These are phyloP conservation scores for Fistulinella staudtii DNA, from an alignment of 1,284 basidiomycete genomes.

Conservation along the genomic window DNA sequence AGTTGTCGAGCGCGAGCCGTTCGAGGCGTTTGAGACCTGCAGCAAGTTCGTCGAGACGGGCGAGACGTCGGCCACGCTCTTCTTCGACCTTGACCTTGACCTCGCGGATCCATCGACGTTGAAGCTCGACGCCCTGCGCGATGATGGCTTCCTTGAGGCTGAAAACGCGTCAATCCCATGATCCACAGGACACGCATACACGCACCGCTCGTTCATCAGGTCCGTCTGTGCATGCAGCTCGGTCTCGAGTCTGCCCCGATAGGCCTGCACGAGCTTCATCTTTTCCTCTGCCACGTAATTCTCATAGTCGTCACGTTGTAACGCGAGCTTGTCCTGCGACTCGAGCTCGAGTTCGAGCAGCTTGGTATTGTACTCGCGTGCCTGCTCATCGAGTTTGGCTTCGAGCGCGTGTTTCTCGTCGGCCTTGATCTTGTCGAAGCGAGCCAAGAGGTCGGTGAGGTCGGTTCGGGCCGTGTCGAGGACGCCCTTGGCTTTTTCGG, in stretches of 20 bases:
- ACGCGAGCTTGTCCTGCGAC: slow-evolving; percentile 78
- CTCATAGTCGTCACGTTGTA: slow-evolving; percentile 85
- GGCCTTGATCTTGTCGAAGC: slow-evolving; percentile 79
- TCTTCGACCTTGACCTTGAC: slow-evolving; percentile 95
- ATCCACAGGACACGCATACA: not conserved
- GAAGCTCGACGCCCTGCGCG: slow-evolving; percentile 95
- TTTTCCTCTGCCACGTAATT: slow-evolving; percentile 82
- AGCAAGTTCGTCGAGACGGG: slow-evolving; percentile 92
- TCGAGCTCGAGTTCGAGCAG: slow-evolving; percentile 83
- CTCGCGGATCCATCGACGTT: slow-evolving; percentile 93
- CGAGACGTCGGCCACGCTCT: slow-evolving; percentile 92
- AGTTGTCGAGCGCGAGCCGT: slow-evolving; percentile 88
- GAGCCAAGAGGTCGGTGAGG: slow-evolving; percentile 72
- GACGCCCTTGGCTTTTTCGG: slow-evolving; percentile 65
- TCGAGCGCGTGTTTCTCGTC: slow-evolving; percentile 79
- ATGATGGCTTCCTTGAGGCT: slow-evolving; percentile 94
- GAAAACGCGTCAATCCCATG: not conserved
- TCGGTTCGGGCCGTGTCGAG: slow-evolving; percentile 79
- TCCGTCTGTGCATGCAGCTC: slow-evolving; percentile 90
- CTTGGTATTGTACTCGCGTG: slow-evolving; percentile 79
- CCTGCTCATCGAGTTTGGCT: slow-evolving; percentile 77
- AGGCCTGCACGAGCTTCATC: slow-evolving; percentile 69
- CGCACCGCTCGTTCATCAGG: slow-evolving; percentile 90
- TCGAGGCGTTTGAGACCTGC: slow-evolving; percentile 89
- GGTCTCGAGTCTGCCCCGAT: slow-evolving; percentile 81